These are phyloP conservation scores for Carex kokanica DNA, from an alignment of 176 grass and related monocot species.

Conservation along the genomic window DNA sequence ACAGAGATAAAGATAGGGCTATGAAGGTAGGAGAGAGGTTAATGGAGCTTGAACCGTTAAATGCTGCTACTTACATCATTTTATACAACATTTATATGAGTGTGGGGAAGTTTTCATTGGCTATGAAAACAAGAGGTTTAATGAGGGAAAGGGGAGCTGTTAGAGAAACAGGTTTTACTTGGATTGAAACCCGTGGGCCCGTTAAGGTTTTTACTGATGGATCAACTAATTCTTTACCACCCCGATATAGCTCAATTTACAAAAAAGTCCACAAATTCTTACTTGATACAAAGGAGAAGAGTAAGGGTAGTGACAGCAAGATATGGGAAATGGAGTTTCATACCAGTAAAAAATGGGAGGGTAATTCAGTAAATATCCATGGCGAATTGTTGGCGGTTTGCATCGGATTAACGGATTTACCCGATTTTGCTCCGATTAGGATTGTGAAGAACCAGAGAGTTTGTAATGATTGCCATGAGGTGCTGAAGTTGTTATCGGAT, in stretches of 20 bases:
- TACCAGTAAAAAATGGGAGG: constrained; percentile 31
- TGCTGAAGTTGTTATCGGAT: constrained; percentile 60
- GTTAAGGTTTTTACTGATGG: constrained; percentile 42
- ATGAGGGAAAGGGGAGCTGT: constrained; percentile 68
- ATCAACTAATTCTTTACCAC: constrained; percentile 24
- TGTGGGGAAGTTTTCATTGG: constrained; percentile 61
- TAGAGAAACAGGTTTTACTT: constrained; percentile 49
- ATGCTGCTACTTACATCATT: constrained; percentile 51
- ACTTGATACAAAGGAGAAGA: constrained; percentile 50
- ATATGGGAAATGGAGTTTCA: constrained; percentile 58
- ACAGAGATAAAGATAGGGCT: constrained; percentile 55
- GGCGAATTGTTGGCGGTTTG: constrained; percentile 56
- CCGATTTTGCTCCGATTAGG: constrained; percentile 36
- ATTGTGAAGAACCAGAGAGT: constrained; percentile 82
- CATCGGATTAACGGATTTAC: constrained; percentile 44
- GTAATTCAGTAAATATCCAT: constrained; percentile 45
- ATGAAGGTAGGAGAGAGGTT: constrained; percentile 47
- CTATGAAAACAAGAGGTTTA: constrained; percentile 80
- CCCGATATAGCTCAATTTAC: constrained; percentile 26
- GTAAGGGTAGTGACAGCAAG: constrained; percentile 8
- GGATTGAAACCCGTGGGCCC: constrained; percentile 51
- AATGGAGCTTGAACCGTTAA: constrained; percentile 49
- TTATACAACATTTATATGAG: constrained; percentile 76
- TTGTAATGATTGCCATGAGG: constrained; percentile 59
- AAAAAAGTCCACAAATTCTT: constrained; percentile 39